Percentiles rank a stretch among this genome's conserved stretches.
phyloP scores from a whole-genome alignment of 1,139 yeast genomes.

The Hyphopichia buzzinii region DNA sequence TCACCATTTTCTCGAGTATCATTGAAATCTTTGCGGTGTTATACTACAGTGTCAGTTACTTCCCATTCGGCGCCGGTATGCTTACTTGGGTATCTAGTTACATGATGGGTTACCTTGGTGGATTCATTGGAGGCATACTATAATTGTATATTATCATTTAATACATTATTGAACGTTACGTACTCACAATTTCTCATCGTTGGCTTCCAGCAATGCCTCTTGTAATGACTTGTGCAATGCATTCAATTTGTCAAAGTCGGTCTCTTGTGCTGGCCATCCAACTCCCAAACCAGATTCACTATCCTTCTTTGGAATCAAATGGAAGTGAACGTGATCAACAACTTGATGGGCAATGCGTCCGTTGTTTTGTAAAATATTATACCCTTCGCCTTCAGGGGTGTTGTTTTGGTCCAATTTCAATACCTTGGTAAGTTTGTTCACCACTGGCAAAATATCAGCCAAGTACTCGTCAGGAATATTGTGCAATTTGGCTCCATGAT shows the following conservation, averaged over 20 bases:
- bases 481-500: conserved; percentile 90
- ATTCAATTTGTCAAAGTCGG: conserved; percentile 69
- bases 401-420: conserved; percentile 57
- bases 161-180: background rate
- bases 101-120: conserved; percentile 74
- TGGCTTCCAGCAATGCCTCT: conserved; percentile 45
- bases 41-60: conserved; percentile 87
- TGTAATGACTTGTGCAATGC: conserved; percentile 61
- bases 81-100: conserved; percentile 78
- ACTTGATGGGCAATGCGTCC: conserved; percentile 92
- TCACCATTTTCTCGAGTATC: conserved; percentile 74
- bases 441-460: conserved; percentile 80
- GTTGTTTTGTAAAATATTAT: conserved; percentile 87
- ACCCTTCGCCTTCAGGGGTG: conserved; percentile 71
- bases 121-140: conserved; percentile 47
- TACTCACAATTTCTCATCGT: conserved; percentile 22
- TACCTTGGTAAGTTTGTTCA: conserved; percentile 78
- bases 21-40: conserved; percentile 81
- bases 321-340: conserved; percentile 96
- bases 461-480: conserved; percentile 88
- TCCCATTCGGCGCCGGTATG: conserved; percentile 93
- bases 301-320: conserved; percentile 84
- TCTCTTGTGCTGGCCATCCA: conserved; percentile 88
- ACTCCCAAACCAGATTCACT: conserved; percentile 70
- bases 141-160: conserved; percentile 9